Conservation (phyloP, 106 monocot genomes). For the Acorus calamus region DNA sequence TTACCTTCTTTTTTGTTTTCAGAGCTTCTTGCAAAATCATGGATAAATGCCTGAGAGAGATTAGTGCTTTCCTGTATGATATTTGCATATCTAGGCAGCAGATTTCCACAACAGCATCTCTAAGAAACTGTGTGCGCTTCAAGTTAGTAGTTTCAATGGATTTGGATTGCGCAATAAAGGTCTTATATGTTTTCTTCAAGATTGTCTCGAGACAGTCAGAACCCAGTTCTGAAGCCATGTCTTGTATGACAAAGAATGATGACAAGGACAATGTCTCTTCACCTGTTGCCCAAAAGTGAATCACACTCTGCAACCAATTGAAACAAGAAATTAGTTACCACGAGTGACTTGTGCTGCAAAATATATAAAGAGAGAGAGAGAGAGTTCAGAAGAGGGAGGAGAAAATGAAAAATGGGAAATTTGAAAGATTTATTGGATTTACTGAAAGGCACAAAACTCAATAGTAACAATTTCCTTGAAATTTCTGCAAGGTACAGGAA, state of each 20-base stretch:
- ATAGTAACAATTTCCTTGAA: too few relatives aligned
- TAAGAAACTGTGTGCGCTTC: constrained; percentile 48
- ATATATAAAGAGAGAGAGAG: too few relatives aligned
- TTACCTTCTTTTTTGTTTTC: constrained; percentile 68
- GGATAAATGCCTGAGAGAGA: constrained; percentile 50
- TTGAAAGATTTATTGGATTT: too few relatives aligned
- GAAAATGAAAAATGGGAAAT: too few relatives aligned
- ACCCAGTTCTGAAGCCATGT: constrained; percentile 25
- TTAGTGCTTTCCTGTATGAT: constrained; percentile 34
- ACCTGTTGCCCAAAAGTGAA: constrained; percentile 85
- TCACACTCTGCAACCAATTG: constrained; percentile 46
- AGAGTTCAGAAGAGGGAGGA: too few relatives aligned
- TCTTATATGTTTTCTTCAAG: constrained; percentile 40
- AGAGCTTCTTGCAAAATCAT: constrained; percentile 32
- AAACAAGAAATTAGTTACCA: neutral
- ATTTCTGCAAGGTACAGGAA: too few relatives aligned
- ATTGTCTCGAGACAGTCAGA: constrained; percentile 43
- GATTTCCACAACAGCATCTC: constrained; percentile 45
- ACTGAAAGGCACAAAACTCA: too few relatives aligned
- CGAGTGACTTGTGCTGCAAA: too few relatives aligned
- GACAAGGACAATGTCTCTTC: constrained; percentile 56
- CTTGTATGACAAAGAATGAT: constrained; percentile 50
- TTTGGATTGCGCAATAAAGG: constrained; percentile 52
- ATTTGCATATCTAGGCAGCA: constrained; percentile 57
- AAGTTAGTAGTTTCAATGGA: constrained; percentile 48